Percentiles rank a stretch among this genome's conserved stretches.
phyloP scores from a whole-genome alignment of 2,329 filamentous ascomycete genomes.

The Pseudopyrenochaeta lycopersici region DNA sequence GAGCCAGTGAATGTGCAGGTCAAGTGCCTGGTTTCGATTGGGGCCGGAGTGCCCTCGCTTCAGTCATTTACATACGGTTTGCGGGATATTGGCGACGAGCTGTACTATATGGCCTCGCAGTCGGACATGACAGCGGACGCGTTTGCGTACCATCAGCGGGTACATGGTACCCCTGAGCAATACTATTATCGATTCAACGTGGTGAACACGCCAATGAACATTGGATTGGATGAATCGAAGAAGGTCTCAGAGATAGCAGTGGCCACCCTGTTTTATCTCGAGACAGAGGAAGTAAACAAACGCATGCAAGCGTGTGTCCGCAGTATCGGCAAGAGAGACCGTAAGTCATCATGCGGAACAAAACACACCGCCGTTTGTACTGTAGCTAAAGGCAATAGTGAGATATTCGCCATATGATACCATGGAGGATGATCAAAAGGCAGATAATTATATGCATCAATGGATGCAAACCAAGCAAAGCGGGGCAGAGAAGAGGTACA shows the following conservation, averaged over 20 bases:
- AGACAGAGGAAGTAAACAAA: constrained; percentile 22
- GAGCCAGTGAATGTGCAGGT: constrained; percentile 15
- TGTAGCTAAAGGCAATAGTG: no score
- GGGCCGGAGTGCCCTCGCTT: constrained; percentile 23
- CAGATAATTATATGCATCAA: no score
- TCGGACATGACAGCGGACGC: constrained; percentile 24
- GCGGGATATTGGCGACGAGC: constrained; percentile 12
- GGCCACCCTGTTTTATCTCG: constrained; percentile 25
- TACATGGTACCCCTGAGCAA: constrained; percentile 15
- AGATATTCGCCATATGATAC: no score
- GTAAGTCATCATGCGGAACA: no score
- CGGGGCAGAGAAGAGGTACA: no score
- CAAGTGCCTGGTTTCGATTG: constrained; percentile 26
- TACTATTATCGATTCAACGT: constrained; percentile 61
- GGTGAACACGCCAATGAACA: constrained; percentile 50
- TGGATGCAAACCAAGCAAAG: no score
- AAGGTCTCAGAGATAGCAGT: constrained; percentile 28
- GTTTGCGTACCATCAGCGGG: constrained; percentile 12
- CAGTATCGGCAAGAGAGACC: no score
- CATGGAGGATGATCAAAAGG: no score
- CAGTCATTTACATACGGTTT: constrained; percentile 23
- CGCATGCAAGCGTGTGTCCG: constrained; percentile 30
- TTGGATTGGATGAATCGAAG: constrained; percentile 56
- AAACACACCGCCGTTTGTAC: no score
- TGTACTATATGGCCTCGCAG: constrained; percentile 21